A percentile compares a stretch with the other conserved stretches of the same genome.
These are phyloP conservation scores for rapeseed (Brassica napus) DNA, from an alignment of 345 rosid genomes.

Conservation along the genomic window DNA sequence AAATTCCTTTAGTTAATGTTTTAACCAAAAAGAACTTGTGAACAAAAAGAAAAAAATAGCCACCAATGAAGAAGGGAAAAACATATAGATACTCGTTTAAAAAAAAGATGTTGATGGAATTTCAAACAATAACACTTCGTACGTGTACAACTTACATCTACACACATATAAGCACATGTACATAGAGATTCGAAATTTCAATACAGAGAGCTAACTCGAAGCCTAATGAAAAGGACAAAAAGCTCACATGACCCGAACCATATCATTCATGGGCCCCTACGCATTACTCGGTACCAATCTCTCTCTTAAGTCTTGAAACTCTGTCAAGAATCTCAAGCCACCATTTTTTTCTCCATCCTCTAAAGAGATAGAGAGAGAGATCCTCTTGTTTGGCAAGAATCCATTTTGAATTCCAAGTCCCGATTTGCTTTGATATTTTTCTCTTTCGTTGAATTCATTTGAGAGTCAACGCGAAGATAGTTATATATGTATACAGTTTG, in stretches of 20 bases:
- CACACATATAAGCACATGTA: constrained; percentile 16
- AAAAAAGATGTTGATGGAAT: constrained; percentile 1
- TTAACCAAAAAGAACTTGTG: background rate
- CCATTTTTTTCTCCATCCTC: constrained; percentile 37
- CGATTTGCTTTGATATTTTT: constrained; percentile 40
- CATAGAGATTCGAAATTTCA: constrained; percentile 35
- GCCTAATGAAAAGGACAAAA: constrained; percentile 74
- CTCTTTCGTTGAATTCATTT: constrained; percentile 28
- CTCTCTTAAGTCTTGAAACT: constrained; percentile 30
- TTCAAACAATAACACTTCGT: constrained; percentile 22
- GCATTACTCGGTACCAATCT: constrained; percentile 36
- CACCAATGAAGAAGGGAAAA: constrained; percentile 1
- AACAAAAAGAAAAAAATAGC: background rate
- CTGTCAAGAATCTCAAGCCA: constrained; percentile 39
- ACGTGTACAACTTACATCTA: background rate
- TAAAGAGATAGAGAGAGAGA: constrained; percentile 33
- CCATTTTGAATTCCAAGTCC: constrained; percentile 31
- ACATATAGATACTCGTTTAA: background rate
- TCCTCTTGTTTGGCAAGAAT: constrained; percentile 36
- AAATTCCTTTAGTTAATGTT: background rate
- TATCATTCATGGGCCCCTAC: constrained; percentile 88
- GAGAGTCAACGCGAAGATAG: constrained; percentile 22
- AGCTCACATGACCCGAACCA: constrained; percentile 89
- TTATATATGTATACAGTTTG: constrained; percentile 9
- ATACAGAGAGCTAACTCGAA: constrained; percentile 44